Conservation (phyloP, 1,284 basidiomycete genomes). For the Cryptococcus deneoformans region DNA sequence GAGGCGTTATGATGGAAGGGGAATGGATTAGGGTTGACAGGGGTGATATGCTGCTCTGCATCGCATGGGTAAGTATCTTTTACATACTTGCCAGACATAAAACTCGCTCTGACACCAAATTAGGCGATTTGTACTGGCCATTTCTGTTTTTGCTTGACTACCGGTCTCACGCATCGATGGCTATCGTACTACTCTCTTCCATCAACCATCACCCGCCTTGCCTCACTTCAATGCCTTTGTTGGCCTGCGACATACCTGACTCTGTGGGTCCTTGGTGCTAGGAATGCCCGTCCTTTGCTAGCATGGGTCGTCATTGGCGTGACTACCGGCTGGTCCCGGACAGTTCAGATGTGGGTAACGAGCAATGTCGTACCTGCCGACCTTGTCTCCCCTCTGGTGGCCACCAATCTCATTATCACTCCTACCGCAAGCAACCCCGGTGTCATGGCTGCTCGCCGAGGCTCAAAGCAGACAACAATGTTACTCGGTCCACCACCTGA, state of each 20-base stretch:
- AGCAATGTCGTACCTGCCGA: slow-evolving; percentile 38
- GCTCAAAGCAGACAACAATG: not conserved
- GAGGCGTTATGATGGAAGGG: slow-evolving; percentile 23
- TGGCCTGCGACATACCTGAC: slow-evolving; percentile 51
- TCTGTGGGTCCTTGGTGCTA: slow-evolving; percentile 41
- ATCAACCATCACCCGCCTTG: slow-evolving; percentile 48
- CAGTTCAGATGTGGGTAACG: slow-evolving; percentile 52
- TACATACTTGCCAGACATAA: not conserved
- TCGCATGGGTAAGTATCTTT: slow-evolving; percentile 34
- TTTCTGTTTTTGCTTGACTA: slow-evolving; percentile 50
- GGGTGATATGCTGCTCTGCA: slow-evolving; percentile 39
- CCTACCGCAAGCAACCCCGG: not conserved
- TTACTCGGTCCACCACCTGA: slow-evolving; percentile 15
- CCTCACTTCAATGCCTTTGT: slow-evolving; percentile 52
- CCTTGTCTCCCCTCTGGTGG: slow-evolving; percentile 8
- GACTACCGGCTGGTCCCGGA: slow-evolving; percentile 46
- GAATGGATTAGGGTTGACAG: slow-evolving; percentile 22
- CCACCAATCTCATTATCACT: not conserved
- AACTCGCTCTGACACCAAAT: not conserved
- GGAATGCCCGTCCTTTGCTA: slow-evolving; percentile 36
- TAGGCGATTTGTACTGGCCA: slow-evolving; percentile 49
- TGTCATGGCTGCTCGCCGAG: too few relatives aligned
- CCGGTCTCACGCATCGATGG: slow-evolving; percentile 51
- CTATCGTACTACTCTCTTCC: slow-evolving; percentile 49
- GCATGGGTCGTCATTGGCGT: slow-evolving; percentile 52